A percentile compares a stretch with the other conserved stretches of the same genome.
phyloP scores from a whole-genome alignment of 1,284 basidiomycete species.

The Ceratobasidium sp. region DNA sequence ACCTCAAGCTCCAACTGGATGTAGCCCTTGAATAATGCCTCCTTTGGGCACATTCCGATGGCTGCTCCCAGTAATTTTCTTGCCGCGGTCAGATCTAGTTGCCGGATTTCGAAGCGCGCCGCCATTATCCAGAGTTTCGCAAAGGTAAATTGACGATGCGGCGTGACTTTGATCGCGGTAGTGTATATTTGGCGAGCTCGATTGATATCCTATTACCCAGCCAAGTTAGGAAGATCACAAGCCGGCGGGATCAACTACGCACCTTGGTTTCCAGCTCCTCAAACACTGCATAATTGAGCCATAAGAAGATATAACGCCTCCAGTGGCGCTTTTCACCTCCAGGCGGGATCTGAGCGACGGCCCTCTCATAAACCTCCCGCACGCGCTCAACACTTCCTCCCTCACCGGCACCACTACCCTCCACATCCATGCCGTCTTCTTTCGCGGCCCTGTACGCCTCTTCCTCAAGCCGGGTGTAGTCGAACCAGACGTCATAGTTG shows the following conservation, averaged over 20 bases:
- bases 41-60: conserved; percentile 96
- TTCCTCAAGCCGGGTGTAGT: conserved; percentile 93
- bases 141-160: conserved; percentile 97
- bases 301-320: conserved; percentile 96
- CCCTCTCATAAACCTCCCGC: conserved; percentile 94
- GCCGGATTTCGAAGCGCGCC: conserved; percentile 91
- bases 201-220: conserved; percentile 69
- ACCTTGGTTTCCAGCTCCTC: conserved; percentile 96
- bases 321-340: conserved; percentile 88
- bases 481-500: conserved; percentile 99
- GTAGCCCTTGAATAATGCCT: conserved; percentile 91
- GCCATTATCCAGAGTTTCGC: conserved; percentile 94
- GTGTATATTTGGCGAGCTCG: conserved; percentile 92
- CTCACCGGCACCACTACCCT: conserved; percentile 66
- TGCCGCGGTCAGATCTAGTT: conserved; percentile 82
- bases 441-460: conserved; percentile 77
- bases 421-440: conserved; percentile 73
- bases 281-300: conserved; percentile 96
- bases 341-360: conserved; percentile 95
- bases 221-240: too few species aligned
- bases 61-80: conserved; percentile 89
- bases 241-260: too few species aligned
- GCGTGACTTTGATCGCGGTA: conserved; percentile 86
- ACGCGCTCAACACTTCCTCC: conserved; percentile 67
- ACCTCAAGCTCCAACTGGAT: conserved; percentile 92